Conservation (phyloP, 257 asterid genomes). For the Oldenlandia corymbosa region DNA sequence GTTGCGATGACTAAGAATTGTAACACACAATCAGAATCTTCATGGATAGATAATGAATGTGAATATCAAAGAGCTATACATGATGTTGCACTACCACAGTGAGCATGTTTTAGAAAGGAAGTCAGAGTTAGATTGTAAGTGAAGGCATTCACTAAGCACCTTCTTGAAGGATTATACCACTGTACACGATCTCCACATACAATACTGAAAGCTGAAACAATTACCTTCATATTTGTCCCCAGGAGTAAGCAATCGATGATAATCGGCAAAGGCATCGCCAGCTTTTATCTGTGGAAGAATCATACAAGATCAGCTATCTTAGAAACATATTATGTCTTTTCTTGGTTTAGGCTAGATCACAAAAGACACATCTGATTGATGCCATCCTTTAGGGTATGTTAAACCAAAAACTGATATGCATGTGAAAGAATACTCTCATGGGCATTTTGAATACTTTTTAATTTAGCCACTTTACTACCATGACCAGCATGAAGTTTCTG, state of each 20-base stretch:
- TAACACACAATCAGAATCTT: slow-evolving; percentile 4
- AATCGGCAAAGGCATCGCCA: slow-evolving; percentile 49
- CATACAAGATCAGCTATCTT: slow-evolving; percentile 9
- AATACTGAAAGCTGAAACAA: slow-evolving; percentile 2
- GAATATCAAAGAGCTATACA: background rate
- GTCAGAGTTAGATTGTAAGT: too few relatives aligned
- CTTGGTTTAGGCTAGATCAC: background rate
- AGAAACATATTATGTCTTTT: background rate
- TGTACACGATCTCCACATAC: too few relatives aligned
- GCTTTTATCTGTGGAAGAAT: slow-evolving; percentile 47
- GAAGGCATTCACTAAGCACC: too few relatives aligned
- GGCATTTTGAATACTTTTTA: background rate
- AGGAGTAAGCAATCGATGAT: slow-evolving; percentile 74
- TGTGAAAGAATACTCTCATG: background rate
- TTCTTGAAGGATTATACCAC: too few relatives aligned
- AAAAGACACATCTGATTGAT: background rate
- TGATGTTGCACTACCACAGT: too few relatives aligned
- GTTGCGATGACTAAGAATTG: slow-evolving; percentile 48
- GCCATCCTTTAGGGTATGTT: background rate
- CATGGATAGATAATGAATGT: background rate
- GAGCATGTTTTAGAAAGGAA: too few relatives aligned
- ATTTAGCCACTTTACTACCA: background rate
- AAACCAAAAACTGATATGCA: background rate
- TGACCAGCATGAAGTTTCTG: background rate
- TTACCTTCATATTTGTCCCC: slow-evolving; percentile 66